Conservation (phyloP, 345 rosid genomes). For the Odontarrhena argentea region DNA sequence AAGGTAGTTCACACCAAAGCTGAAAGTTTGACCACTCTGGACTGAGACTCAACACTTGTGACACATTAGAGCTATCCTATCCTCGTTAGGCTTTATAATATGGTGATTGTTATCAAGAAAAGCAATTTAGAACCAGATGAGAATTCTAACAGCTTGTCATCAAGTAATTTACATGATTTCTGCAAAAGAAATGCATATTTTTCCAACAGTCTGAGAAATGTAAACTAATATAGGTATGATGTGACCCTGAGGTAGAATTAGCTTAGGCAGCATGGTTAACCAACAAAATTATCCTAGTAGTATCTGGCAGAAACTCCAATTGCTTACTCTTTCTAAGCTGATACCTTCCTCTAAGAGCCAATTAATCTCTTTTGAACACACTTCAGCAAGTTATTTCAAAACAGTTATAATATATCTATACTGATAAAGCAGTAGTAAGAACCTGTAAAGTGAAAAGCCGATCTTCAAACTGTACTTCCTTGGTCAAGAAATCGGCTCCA, state of each 20-base stretch:
- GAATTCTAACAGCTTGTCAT: neutral
- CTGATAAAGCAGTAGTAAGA: conserved; percentile 3
- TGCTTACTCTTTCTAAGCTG: neutral
- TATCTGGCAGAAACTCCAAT: conserved; percentile 8
- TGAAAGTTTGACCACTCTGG: neutral
- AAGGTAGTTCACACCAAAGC: neutral
- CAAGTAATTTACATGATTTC: neutral
- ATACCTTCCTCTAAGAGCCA: neutral
- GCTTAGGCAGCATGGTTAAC: neutral
- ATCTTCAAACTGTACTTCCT: conserved; percentile 93
- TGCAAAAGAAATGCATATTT: neutral
- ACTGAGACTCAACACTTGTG: conserved; percentile 1
- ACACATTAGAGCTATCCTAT: neutral
- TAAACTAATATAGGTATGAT: neutral
- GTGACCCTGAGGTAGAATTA: too few species aligned
- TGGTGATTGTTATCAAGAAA: neutral
- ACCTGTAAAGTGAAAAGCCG: conserved; percentile 97
- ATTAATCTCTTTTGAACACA: neutral
- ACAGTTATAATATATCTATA: neutral
- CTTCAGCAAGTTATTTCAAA: neutral
- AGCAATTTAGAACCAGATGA: conserved; percentile 7
- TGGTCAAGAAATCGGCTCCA: conserved; percentile 94
- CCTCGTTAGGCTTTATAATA: neutral
- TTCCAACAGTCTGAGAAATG: neutral
- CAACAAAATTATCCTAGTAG: neutral